Percentiles rank a stretch among this genome's conserved stretches.
Evolutionary conservation across 257 asterid species (phyloP).

Genomic region (Nemophila menziesii): DNA sequence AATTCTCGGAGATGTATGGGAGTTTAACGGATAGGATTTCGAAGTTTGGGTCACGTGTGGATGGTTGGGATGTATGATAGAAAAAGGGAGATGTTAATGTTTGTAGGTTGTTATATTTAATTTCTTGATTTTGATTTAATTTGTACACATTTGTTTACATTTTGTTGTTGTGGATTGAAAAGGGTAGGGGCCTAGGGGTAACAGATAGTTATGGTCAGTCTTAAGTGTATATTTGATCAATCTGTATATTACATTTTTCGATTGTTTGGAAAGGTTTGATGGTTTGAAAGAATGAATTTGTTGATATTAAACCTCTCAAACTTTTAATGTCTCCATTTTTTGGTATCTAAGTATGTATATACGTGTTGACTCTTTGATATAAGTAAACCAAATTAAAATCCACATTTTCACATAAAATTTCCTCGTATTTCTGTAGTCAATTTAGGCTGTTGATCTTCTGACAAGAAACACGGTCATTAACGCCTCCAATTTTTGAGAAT

Average conservation of each 20-base stretch:
- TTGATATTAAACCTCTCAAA: too few relatives aligned
- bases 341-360: too few relatives aligned
- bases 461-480: too few relatives aligned
- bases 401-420: too few relatives aligned
- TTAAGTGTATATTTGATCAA: not conserved
- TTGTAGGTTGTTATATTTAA: not conserved
- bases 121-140: conserved; percentile 2
- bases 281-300: too few relatives aligned
- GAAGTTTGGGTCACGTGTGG: conserved; percentile 49
- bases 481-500: too few relatives aligned
- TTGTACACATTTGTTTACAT: not conserved
- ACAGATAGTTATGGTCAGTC: not conserved
- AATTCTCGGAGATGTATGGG: conserved; percentile 61
- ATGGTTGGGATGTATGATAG: conserved; percentile 97
- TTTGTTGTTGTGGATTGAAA: not conserved
- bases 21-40: conserved; percentile 45
- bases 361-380: too few relatives aligned
- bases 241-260: too few relatives aligned
- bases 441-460: too few relatives aligned
- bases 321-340: too few relatives aligned
- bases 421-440: too few relatives aligned
- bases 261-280: not conserved
- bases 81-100: conserved; percentile 6
- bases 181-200: not conserved
- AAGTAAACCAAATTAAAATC: too few relatives aligned